Base-by-base conservation (phyloP, 2,329 filamentous ascomycete species). In the Pseudogymnoascus verrucosus region DNA sequence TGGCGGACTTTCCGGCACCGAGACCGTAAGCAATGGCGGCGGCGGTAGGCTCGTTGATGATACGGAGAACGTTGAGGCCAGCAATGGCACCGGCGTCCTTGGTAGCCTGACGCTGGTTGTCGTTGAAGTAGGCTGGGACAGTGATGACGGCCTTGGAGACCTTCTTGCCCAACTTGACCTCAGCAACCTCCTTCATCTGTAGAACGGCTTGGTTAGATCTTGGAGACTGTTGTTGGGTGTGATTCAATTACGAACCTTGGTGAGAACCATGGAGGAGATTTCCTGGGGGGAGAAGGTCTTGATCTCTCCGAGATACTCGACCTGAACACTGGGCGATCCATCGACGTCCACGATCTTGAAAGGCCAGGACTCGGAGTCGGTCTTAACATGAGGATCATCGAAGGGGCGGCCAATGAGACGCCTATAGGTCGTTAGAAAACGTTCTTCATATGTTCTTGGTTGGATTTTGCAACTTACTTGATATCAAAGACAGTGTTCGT, bases 101-200 rank as follows among this genome's bases (percentile, higher is more conserved):
- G 82, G 95, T 99, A 70, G 95, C 91, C 82, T 98, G 95, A 82
- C 95, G 90, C 85, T 99, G 95, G 85, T 96, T 96, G 88, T 99
- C 95, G 86, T 98, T 98, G 91, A 99, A 99, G 87, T 99, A 99
- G 77, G 95, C 95, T 65, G 95, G 95, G 65, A 98, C 95, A 67
- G 95, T 99, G 79, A 99, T 93, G 78, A 99, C 95, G 69, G 95
- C 95, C 88, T 98, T 98, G 82, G 95, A 88, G 74, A 98, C 93
- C 84, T 95, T 96, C 89, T 96, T 96, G 80, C 92, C 95, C 74
- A 99, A 88, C 87, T 99, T 98, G 79, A 84, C 85, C 85, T 99
- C 95, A 74, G 95, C 95, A 77, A 97, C 92, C 82, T 99, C 95
- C 86, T 96, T 96, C 93, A 98, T 97, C 93, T 96, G 74, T 71